Base-by-base conservation (phyloP, 176 grass and related monocot species). In the Eleusine coracana region DNA sequence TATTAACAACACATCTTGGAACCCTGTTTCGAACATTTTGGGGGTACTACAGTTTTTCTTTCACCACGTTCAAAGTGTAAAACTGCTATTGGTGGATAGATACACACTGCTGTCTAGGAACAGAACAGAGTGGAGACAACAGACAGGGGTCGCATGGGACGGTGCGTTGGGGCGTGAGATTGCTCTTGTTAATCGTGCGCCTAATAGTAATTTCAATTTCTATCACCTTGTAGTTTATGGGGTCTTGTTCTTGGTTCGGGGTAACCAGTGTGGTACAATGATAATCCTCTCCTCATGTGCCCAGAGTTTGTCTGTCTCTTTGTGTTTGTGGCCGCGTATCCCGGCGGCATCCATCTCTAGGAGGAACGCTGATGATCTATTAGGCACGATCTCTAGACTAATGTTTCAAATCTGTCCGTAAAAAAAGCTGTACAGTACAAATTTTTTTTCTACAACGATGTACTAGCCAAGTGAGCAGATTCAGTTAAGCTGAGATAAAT, bases 91-190 rank as follows among this genome's bases (percentile, higher is more conserved):
- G 48, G 5, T 37, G 18, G 8, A 18, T 8, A 11, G 1, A 60
- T 34, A 34, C 31, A 34, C 31, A 34, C 31, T 34, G 31, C 7
- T 23, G 20, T n/a, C 18, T 59, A 59, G 55, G 55, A 54, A 54
- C 14, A n/a, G 52, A 62, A n/a, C 39, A n/a, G 7, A n/a, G 28
- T 40, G 17, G 37, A 34, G 31, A 34, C 31, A 34, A 34, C 28
- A 31, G 62, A 84, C 44, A 78, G 7, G 66, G 55, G 46, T 73
- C 11, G 41, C 88, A 67, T 86, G 82, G 87, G 82, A 7, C 83
- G 83, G 87, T 81, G 83, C 78, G 5, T 82, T 28, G 78, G 87
- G 38, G 25, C 15, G 10, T 74, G 78, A n/a, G 45, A 67, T 52
- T 50, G 37, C 15, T 46, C 46, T 37, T 27, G 73, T 70, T 66